Evolutionary conservation across 2,329 filamentous ascomycete species (phyloP).

Genomic region (Aspergillus fumigatiaffinis): DNA sequence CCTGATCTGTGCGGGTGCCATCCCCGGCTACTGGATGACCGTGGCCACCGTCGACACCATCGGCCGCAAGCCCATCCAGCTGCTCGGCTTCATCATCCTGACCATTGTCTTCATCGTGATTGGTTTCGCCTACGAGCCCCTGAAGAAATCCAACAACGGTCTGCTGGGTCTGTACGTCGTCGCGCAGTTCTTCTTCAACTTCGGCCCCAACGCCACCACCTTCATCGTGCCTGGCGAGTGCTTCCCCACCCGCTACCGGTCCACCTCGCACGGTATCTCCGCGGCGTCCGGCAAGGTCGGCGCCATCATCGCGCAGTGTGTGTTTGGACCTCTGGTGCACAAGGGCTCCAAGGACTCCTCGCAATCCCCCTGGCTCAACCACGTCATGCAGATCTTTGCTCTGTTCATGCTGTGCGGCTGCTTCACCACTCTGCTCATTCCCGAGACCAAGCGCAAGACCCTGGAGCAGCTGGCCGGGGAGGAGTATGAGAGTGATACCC

Average conservation of each 20-base stretch:
- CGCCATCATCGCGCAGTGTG: slow-evolving; percentile 63
- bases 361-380: slow-evolving; percentile 63
- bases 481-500: slow-evolving; percentile 24
- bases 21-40: slow-evolving; percentile 79
- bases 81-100: slow-evolving; percentile 58
- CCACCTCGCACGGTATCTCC: slow-evolving; percentile 62
- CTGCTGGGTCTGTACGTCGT: slow-evolving; percentile 61
- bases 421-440: slow-evolving; percentile 66
- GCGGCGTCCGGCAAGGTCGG: slow-evolving; percentile 66
- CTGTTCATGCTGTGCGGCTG: slow-evolving; percentile 75
- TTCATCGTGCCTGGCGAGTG: slow-evolving; percentile 63
- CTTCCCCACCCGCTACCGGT: slow-evolving; percentile 61
- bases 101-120: slow-evolving; percentile 61
- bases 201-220: slow-evolving; percentile 57
- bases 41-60: slow-evolving; percentile 70
- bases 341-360: slow-evolving; percentile 52
- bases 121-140: slow-evolving; percentile 52
- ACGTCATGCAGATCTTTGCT: slow-evolving; percentile 73
- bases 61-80: slow-evolving; percentile 72
- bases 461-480: slow-evolving; percentile 69
- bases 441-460: slow-evolving; percentile 71
- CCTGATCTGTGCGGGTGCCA: slow-evolving; percentile 71
- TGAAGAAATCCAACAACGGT: slow-evolving; percentile 36
- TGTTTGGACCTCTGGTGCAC: slow-evolving; percentile 60
- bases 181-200: slow-evolving; percentile 57